Base-by-base conservation (phyloP, 2,329 filamentous ascomycete species). In the Pseudofabraea citricarpa region DNA sequence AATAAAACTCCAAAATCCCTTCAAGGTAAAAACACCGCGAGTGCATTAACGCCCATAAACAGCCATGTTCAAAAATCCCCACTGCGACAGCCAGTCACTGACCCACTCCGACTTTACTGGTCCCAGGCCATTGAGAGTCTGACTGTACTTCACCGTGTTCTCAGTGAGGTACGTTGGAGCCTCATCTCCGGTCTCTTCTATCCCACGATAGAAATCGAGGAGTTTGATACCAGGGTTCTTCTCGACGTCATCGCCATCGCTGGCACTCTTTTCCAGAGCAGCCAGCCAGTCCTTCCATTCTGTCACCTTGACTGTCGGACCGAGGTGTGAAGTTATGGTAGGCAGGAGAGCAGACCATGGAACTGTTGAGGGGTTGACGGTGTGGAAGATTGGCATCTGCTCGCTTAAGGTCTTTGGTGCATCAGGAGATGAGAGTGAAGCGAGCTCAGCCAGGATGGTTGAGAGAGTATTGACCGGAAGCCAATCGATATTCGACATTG, bases 201-300 rank as follows among this genome's bases (percentile, higher is more conserved):
- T 15, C 45, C 53, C 43, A 7, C 20, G 19, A 40, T 44, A 41
- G 36, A 47, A 65, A 18, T 58, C 58, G 1, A 78, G 50, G 35
- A 79, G 59, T 61, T 78, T 79, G 31, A 77, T 51, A 8, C 66
- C 73, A 0, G 73, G 73, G 49, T 75, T 76, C 43, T 56, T 60
- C 3, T 62, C 62, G 1, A 74, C 49, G 49, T 74, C 75, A 40
- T 55, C 60, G 2, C 26, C n/a, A 1, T 50, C 40, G 59, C 62
- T 3, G 1, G 60, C 60, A 43, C 69, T 72, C 45, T 64, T 47
- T 44, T 72, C 68, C 16, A 79, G 58, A 8, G 59, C 55, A 2
- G 54, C 36, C 2, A 77, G 55, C 75, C 74, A 79, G 22, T 71
- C 65, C 12, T 55, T 46, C 21, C 75, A 61, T 7, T 58, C 47